Conservation (phyloP, 1,139 yeast species). For the Blastobotrys aristatus region DNA sequence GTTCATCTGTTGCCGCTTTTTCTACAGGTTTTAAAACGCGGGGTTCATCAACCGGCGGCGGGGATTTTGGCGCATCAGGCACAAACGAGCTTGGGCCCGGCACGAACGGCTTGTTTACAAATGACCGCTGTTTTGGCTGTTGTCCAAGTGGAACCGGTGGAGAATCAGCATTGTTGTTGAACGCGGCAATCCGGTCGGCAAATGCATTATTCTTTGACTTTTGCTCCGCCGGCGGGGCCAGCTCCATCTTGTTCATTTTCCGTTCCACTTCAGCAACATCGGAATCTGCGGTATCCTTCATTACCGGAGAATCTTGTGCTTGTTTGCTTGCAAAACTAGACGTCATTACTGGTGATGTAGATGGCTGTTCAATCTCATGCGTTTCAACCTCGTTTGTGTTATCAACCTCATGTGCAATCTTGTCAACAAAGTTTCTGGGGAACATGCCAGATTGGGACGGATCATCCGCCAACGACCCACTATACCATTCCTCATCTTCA, state of each 20-base stretch:
- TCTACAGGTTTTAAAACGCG: too few relatives aligned
- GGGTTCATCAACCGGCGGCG: slow-evolving; percentile 8
- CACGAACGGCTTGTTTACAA: slow-evolving; percentile 38
- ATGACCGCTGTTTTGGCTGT: slow-evolving; percentile 34
- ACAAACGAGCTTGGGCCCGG: slow-evolving; percentile 42
- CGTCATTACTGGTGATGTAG: not conserved
- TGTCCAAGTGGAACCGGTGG: slow-evolving; percentile 40
- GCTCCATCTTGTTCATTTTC: not conserved
- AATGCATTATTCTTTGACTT: slow-evolving; percentile 29
- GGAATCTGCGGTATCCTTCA: not conserved
- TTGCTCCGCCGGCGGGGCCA: slow-evolving; percentile 1
- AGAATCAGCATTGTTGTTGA: slow-evolving; percentile 38
- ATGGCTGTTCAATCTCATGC: not conserved
- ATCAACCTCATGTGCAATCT: slow-evolving; percentile 16
- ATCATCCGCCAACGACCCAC: slow-evolving; percentile 54
- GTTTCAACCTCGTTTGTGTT: too few relatives aligned
- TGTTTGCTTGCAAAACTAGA: too few relatives aligned
- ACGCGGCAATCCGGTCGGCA: slow-evolving; percentile 42
- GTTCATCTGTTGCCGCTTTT: not conserved
- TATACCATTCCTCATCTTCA: slow-evolving; percentile 90
- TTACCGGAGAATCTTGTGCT: not conserved
- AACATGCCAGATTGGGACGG: slow-evolving; percentile 66
- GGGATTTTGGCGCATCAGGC: slow-evolving; percentile 21
- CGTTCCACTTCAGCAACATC: not conserved
- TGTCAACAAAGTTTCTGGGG: slow-evolving; percentile 77